Evolutionary conservation across 2,329 filamentous ascomycete genomes (phyloP).

Genomic region (Annulohypoxylon truncatum): DNA sequence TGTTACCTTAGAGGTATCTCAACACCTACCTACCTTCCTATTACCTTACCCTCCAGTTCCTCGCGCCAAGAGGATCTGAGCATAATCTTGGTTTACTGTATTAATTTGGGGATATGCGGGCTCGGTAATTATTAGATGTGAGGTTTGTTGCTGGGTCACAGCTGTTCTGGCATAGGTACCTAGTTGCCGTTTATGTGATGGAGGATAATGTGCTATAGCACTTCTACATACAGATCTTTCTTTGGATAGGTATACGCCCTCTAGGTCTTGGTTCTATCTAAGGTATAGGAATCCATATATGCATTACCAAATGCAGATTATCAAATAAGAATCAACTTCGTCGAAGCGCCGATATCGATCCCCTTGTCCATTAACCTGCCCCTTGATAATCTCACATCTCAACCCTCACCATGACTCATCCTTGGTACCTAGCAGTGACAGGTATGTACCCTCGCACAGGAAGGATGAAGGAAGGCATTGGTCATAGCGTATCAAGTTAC

Average conservation of each 20-base stretch:
- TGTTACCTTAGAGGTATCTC: conserved; percentile 1
- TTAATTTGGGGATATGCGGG: neutral
- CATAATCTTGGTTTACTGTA: neutral
- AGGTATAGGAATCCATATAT: no score
- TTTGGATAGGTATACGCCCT: no score
- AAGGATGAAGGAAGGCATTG: no score
- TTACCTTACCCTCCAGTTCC: neutral
- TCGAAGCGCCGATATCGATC: neutral
- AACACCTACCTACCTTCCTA: conserved; percentile 1
- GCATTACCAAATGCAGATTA: neutral
- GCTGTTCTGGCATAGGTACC: neutral
- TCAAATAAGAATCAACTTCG: neutral
- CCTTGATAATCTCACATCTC: neutral
- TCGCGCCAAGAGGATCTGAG: neutral
- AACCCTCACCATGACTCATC: neutral
- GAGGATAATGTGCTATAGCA: neutral
- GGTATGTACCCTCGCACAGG: neutral
- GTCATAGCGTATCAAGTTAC: no score
- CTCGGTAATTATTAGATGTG: neutral
- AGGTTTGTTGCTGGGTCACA: neutral
- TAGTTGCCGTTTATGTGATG: neutral
- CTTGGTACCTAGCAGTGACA: neutral
- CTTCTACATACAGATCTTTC: no score
- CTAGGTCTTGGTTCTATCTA: no score
- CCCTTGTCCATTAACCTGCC: neutral